Conservation (phyloP, 192 early-diverging fungal species). For the Gonapodya sp. region DNA sequence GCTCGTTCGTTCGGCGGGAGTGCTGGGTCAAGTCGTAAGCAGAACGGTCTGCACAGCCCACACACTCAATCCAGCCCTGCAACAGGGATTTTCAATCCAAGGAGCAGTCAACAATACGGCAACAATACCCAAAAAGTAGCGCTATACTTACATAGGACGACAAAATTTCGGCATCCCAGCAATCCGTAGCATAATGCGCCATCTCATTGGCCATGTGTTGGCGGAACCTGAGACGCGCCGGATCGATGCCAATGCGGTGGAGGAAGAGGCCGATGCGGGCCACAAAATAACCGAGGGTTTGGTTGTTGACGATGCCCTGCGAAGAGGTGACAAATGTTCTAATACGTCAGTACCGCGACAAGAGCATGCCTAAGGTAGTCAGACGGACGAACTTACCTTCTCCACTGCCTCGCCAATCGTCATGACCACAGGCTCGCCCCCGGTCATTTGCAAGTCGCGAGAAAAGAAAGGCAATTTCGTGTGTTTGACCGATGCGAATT, state of each 20-base stretch:
- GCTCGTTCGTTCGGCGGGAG: constrained; percentile 77
- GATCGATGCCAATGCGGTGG: constrained; percentile 79
- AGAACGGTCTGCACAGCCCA: constrained; percentile 97
- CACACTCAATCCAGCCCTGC: constrained; percentile 98
- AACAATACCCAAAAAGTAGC: background rate
- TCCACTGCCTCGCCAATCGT: constrained; percentile 87
- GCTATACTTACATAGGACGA: constrained; percentile 60
- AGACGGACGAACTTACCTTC: constrained; percentile 29
- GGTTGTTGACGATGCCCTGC: constrained; percentile 79
- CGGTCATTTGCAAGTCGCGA: constrained; percentile 63
- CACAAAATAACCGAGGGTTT: constrained; percentile 98
- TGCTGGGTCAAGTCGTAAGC: constrained; percentile 95
- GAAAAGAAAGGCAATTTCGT: constrained; percentile 70
- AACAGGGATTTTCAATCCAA: constrained; percentile 74
- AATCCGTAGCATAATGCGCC: constrained; percentile 98
- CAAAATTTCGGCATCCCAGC: constrained; percentile 98
- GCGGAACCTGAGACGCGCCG: constrained; percentile 79
- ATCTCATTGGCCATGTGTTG: constrained; percentile 99
- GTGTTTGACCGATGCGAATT: constrained; percentile 78
- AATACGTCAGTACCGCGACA: background rate
- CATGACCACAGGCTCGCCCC: constrained; percentile 62
- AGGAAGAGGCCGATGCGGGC: constrained; percentile 90
- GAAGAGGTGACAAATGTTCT: too few species aligned
- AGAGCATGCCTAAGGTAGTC: background rate
- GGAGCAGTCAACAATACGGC: constrained; percentile 13